Evolutionary conservation across 2,329 filamentous ascomycete species (phyloP).

Genomic region (Fusarium poae): DNA sequence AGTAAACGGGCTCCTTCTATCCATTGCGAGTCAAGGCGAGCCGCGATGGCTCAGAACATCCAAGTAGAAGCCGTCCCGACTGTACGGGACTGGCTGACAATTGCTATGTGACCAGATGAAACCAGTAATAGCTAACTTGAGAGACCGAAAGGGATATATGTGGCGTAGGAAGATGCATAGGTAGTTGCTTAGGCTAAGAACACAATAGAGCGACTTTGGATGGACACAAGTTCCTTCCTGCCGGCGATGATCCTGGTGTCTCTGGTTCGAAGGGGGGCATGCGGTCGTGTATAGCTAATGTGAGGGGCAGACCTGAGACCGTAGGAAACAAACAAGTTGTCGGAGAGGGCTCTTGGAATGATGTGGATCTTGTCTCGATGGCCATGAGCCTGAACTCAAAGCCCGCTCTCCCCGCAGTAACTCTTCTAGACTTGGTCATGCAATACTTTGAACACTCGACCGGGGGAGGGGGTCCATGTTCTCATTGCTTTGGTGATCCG

Average conservation of each 20-base stretch:
- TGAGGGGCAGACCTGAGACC: conserved; percentile 15
- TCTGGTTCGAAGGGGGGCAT: not conserved
- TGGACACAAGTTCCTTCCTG: not conserved
- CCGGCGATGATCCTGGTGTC: not conserved
- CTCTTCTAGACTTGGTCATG: conserved; percentile 14
- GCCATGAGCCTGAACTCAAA: conserved; percentile 3
- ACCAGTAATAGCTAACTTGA: conserved; percentile 13
- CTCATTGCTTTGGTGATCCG: conserved; percentile 3
- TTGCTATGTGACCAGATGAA: conserved; percentile 27
- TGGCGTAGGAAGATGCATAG: conserved; percentile 33
- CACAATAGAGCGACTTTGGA: not conserved
- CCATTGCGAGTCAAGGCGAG: conserved; percentile 10
- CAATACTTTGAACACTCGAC: not conserved
- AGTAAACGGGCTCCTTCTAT: conserved; percentile 31
- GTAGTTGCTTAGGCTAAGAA: not conserved
- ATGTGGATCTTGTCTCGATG: conserved; percentile 9
- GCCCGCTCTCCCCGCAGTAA: conserved; percentile 1
- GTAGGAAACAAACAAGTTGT: conserved; percentile 25
- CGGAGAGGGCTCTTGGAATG: conserved; percentile 25
- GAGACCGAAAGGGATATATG: conserved; percentile 19
- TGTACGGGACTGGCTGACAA: conserved; percentile 29
- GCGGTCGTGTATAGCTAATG: conserved; percentile 9
- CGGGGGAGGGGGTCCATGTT: conserved; percentile 1
- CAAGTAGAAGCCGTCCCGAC: conserved; percentile 38
- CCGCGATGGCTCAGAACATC: conserved; percentile 11